Conservation (phyloP, 352 stramenopile species). For the Globisporangium radiosum region DNA sequence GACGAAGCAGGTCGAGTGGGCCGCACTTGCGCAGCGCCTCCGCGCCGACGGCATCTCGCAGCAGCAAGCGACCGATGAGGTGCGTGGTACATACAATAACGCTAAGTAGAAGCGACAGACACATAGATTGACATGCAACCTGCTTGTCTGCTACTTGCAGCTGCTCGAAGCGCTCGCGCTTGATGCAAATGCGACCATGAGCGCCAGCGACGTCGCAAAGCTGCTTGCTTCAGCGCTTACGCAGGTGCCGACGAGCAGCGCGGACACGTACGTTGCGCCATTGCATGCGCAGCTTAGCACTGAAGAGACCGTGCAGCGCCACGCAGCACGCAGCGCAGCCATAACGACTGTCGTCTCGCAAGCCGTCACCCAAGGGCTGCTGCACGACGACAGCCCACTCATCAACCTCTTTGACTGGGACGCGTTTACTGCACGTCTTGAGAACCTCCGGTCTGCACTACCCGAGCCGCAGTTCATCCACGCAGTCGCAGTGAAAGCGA, state of each 20-base stretch:
- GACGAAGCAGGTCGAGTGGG: slow-evolving; percentile 18
- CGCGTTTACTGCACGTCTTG: slow-evolving; percentile 47
- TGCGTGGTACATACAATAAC: neutral
- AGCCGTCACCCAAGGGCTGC: slow-evolving; percentile 34
- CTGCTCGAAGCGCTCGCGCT: slow-evolving; percentile 25
- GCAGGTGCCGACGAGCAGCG: slow-evolving; percentile 2
- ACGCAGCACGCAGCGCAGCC: slow-evolving; percentile 24
- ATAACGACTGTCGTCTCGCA: slow-evolving; percentile 44
- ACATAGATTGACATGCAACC: neutral
- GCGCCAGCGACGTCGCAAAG: slow-evolving; percentile 15
- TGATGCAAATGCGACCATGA: slow-evolving; percentile 9
- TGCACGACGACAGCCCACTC: slow-evolving; percentile 51
- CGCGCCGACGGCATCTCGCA: slow-evolving; percentile 1
- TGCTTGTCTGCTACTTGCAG: slow-evolving; percentile 4
- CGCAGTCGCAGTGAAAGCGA: slow-evolving; percentile 76
- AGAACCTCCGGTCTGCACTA: slow-evolving; percentile 46
- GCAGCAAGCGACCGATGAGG: slow-evolving; percentile 12
- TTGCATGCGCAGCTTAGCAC: slow-evolving; percentile 31
- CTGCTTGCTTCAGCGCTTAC: slow-evolving; percentile 24
- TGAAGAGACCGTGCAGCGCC: slow-evolving; percentile 17
- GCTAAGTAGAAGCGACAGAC: too few species aligned
- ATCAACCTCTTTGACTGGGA: slow-evolving; percentile 64
- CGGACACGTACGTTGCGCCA: slow-evolving; percentile 42
- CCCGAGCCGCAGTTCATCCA: slow-evolving; percentile 67
- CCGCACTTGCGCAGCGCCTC: slow-evolving; percentile 16